Base-by-base conservation (phyloP, 2,329 filamentous ascomycete genomes). In the Lachnellula arida region DNA sequence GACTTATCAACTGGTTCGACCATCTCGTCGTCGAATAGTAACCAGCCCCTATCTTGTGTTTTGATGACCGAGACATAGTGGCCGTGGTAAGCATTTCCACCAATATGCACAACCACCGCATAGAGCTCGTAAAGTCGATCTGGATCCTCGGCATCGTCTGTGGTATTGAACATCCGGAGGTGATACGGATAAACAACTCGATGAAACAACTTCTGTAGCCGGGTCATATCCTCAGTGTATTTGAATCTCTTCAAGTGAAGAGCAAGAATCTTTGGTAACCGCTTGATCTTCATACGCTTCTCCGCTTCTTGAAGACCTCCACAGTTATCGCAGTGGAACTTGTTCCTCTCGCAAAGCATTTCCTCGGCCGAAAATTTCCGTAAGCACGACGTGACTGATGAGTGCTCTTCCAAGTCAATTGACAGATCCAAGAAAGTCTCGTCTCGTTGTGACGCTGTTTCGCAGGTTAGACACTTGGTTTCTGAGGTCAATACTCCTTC, bases 251-350 rank as follows among this genome's bases (percentile, higher is more conserved):
- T 99, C 60, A 99, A 75, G 70, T 99, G 94, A 56, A 99, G 76
- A 4, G 94, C 92, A 61, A 99, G 75, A 57, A 99, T 91, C 68
- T 90, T 91, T 4, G 94, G 94, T 68, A 97, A 75, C 52, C 89
- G 84, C 76, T 99, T 97, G 65, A 99, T 93, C 78, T 97, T 99
- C 94, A 99, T 99, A 61, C 94, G 84, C 77, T 97, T 99, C 73
- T 99, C 94, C 0, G 94, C 94, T 74, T 99, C 94, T 73, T 99
- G 94, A 54, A 99, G 76, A 2, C 94, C 94, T 52, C 94, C 94
- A 65, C 94, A 99, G 66, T 92, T 92, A 71, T 99, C 94, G 74
- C 94, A 99, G 70, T 99, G 93, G 64, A 99, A 99, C 70, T 99
- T 99, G 77, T 99, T 97, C 58, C 92, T 83, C 75, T 99, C 94